Percentiles rank a stretch among this genome's conserved stretches.
Conservation (phyloP, 441 rosid species). For the Viola pubescens region DNA sequence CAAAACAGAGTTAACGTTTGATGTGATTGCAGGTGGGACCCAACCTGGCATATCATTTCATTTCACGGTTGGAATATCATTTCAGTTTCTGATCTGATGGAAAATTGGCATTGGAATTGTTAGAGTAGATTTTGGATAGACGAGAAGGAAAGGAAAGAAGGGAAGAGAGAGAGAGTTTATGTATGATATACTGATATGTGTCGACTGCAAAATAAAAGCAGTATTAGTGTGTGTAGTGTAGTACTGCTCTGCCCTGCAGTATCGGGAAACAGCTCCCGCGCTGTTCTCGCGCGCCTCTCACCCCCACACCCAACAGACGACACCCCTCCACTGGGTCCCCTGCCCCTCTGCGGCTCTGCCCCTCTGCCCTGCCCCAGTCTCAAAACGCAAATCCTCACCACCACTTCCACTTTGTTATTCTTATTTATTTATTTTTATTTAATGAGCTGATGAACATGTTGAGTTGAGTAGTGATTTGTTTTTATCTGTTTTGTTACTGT, state of each 20-base stretch:
- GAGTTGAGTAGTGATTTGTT: too few relatives aligned
- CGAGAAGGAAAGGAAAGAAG: neutral
- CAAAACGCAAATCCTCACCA: neutral
- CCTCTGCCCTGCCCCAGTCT: neutral
- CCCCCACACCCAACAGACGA: conserved; percentile 11
- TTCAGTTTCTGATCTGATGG: too few relatives aligned
- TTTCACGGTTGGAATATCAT: too few relatives aligned
- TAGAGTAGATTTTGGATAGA: too few relatives aligned
- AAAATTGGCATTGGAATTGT: too few relatives aligned
- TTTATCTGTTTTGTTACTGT: neutral
- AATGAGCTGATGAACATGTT: too few relatives aligned
- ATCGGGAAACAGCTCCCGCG: conserved; percentile 84
- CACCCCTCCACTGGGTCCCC: conserved; percentile 4
- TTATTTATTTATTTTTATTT: neutral
- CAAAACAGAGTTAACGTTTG: conserved; percentile 26
- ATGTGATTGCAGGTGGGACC: conserved; percentile 30
- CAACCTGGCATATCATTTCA: neutral
- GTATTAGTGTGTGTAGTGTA: neutral
- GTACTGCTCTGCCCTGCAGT: conserved; percentile 10
- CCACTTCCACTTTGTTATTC: neutral
- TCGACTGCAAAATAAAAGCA: neutral
- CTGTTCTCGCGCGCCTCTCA: conserved; percentile 73
- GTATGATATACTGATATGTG: neutral
- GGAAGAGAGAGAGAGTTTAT: neutral
- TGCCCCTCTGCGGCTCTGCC: neutral